Base-by-base conservation (phyloP, 2,329 filamentous ascomycete species). In the Parasarocladium wereldwijsianum region DNA sequence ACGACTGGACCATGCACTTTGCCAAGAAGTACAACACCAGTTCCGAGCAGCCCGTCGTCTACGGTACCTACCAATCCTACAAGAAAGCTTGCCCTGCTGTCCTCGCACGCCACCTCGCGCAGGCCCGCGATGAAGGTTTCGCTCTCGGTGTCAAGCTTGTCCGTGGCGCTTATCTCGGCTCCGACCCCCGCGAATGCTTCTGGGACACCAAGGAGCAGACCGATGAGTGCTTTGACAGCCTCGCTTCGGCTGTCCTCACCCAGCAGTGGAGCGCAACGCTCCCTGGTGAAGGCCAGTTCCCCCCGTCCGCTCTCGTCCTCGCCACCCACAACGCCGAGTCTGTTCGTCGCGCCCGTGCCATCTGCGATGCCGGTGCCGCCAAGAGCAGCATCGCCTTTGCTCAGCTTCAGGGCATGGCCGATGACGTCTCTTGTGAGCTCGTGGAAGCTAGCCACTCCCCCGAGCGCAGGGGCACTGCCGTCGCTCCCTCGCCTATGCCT, bases 371-470 rank as follows among this genome's bases (percentile, higher is more conserved):
- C 6, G 57, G 57, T 9, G 45, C 43, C 7, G 55, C 56, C 37
- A 53, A 52, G 44, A 54, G 51, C 0, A 46, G 49, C 15, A 44
- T 59, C 24, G 50, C 52, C 1, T 61, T 57, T 26, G 60, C 80
- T 3, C 86, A 94, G 56, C 68, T 94, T 1, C 80, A 87, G 58
- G 86, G 87, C 23, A 96, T 96, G 87, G 87, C 87, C 2, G 87
- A 96, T 42, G 86, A 94, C 48, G 74, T 96, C 31, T 84, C 77
- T 49, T 76, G 70, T 46, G 69, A 73, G 47, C 54, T 76, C 10
- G 51, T 57, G 18, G 50, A 56, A 37, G 52, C 53, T 8, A 44
- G 47, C 31, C 44, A 46, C 31, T 41, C 45, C 3, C 46, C 51
- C 21, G 38, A 43, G 11, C 36, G 40, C 29, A 39, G 36, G 55